Percentiles rank a stretch among this genome's conserved stretches.
Conservation (phyloP, 164 flowering plant genomes). For the Vitis labrusca region DNA sequence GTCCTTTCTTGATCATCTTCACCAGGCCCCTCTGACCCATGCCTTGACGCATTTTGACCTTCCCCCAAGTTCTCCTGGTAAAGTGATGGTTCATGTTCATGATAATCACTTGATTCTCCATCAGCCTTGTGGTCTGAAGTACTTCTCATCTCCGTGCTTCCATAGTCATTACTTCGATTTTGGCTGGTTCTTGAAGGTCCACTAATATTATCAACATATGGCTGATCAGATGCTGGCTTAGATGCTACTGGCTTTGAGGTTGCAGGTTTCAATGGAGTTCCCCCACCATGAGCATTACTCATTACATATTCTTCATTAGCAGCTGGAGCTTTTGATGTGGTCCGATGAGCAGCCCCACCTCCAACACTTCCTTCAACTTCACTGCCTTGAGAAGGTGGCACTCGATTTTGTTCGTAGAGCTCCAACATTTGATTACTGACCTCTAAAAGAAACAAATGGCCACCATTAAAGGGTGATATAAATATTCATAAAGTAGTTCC, state of each 20-base stretch:
- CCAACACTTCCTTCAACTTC: conserved; percentile 73
- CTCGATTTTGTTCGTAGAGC: conserved; percentile 86
- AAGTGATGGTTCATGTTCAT: too few species aligned
- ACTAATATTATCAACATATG: conserved; percentile 36
- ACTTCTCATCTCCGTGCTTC: conserved; percentile 37
- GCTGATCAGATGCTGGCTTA: conserved; percentile 30
- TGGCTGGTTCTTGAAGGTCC: conserved; percentile 35
- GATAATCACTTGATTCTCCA: background rate
- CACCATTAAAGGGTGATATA: too few species aligned
- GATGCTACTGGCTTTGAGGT: conserved; percentile 30
- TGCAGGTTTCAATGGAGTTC: too few species aligned
- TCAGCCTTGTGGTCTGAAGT: conserved; percentile 42
- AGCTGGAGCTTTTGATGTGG: conserved; percentile 39
- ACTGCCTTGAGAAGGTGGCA: conserved; percentile 69
- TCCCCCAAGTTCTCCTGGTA: conserved; percentile 14
- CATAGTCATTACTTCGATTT: conserved; percentile 46
- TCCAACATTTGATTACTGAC: conserved; percentile 99
- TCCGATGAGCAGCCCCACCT: conserved; percentile 42
- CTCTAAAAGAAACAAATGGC: conserved; percentile 50
- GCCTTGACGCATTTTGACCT: conserved; percentile 22
- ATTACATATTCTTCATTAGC: conserved; percentile 41
- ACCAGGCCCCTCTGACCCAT: conserved; percentile 23
- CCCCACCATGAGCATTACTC: too few species aligned
- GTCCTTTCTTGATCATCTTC: conserved; percentile 37
- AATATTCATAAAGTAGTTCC: too few species aligned